These are phyloP conservation scores for Quercus tomentella DNA, from an alignment of 331 rosid genomes.

Conservation along the genomic window DNA sequence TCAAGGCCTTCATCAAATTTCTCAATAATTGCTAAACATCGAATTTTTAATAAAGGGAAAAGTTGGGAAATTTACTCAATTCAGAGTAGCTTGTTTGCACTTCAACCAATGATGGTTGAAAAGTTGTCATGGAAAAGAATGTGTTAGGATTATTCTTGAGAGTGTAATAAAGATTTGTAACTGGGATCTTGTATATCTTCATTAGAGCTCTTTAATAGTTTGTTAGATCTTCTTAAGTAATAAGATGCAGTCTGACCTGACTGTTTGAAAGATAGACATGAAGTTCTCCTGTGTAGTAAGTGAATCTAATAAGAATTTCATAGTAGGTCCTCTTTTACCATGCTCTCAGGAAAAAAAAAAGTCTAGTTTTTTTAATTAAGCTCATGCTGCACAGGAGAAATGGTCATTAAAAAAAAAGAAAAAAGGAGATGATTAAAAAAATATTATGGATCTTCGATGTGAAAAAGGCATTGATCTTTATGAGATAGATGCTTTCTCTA, in stretches of 20 bases:
- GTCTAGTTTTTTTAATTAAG: not conserved
- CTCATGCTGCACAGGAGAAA: not conserved
- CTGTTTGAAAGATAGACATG: not conserved
- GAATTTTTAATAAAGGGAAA: not conserved
- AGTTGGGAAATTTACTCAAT: not conserved
- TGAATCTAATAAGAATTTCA: not conserved
- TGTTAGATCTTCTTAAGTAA: not conserved
- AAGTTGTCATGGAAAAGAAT: not conserved
- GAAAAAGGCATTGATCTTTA: not conserved
- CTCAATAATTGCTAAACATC: not conserved
- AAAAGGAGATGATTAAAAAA: not conserved
- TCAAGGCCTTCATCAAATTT: not conserved
- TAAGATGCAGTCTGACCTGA: not conserved
- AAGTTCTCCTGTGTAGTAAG: not conserved
- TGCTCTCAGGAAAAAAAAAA: not conserved
- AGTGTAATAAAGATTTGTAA: not conserved
- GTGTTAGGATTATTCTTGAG: not conserved
- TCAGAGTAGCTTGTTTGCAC: not conserved
- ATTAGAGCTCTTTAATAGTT: not conserved
- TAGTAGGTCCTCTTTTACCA: not conserved
- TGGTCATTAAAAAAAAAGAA: too few species aligned
- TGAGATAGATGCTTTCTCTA: conserved; percentile 3
- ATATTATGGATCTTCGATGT: not conserved
- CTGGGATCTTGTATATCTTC: not conserved
- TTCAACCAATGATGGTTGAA: not conserved